Conservation (phyloP, 2,329 filamentous ascomycete genomes). For the Zymoseptoria brevis region DNA sequence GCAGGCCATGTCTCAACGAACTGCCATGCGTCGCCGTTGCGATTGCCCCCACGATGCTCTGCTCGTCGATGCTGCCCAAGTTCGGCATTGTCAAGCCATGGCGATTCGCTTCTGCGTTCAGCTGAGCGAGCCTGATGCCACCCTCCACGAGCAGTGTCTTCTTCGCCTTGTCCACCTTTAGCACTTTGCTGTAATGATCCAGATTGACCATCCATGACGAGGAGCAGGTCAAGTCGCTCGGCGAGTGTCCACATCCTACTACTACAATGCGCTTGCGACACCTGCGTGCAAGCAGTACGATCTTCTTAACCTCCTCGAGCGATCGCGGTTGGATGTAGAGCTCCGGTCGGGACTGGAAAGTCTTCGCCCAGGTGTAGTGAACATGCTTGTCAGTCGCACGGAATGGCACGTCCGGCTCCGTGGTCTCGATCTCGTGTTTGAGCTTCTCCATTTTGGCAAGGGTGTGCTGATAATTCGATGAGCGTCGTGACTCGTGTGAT, state of each 20-base stretch:
- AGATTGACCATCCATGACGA: constrained; percentile 93
- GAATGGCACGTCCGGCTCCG: constrained; percentile 63
- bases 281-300: constrained; percentile 68
- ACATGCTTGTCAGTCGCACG: constrained; percentile 62
- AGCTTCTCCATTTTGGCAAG: constrained; percentile 12
- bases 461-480: not conserved
- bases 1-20: constrained; percentile 70
- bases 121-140: constrained; percentile 72
- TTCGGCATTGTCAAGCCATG: constrained; percentile 80
- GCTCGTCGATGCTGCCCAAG: constrained; percentile 87
- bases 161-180: constrained; percentile 59
- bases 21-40: constrained; percentile 91
- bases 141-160: constrained; percentile 69
- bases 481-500: not conserved
- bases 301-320: constrained; percentile 72
- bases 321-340: constrained; percentile 81
- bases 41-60: constrained; percentile 87
- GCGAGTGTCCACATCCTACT: constrained; percentile 87
- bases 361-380: constrained; percentile 91
- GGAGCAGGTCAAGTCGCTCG: constrained; percentile 84
- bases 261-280: constrained; percentile 76
- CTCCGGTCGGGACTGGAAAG: constrained; percentile 81
- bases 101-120: constrained; percentile 66
- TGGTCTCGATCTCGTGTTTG: constrained; percentile 45
- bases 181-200: constrained; percentile 67